phyloP scores from a whole-genome alignment of 495 filamentous ascomycete genomes.

The Penicillium silybi region DNA sequence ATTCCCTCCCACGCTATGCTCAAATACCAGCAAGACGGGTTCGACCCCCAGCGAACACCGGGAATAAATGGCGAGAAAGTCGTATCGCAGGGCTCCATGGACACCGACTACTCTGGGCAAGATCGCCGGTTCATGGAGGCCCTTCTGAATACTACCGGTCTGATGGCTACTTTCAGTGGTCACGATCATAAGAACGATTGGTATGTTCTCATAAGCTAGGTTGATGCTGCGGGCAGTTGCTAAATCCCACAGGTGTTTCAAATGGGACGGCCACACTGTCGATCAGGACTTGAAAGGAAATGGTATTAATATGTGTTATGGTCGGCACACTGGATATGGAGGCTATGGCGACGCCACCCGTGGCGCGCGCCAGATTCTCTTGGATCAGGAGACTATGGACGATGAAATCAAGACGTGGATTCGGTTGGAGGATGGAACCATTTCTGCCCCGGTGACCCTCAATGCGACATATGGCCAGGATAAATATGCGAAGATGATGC shows the following conservation, averaged over 20 bases:
- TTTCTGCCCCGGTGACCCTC: slow-evolving; percentile 54
- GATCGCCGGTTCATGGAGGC: slow-evolving; percentile 65
- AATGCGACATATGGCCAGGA: slow-evolving; percentile 68
- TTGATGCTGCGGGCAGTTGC: background rate
- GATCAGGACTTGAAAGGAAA: slow-evolving; percentile 34
- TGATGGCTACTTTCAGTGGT: slow-evolving; percentile 62
- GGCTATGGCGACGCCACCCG: slow-evolving; percentile 65
- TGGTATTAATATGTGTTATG: slow-evolving; percentile 57
- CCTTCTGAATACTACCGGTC: slow-evolving; percentile 48
- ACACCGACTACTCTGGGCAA: slow-evolving; percentile 38
- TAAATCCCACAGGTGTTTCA: slow-evolving; percentile 30
- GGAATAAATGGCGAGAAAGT: slow-evolving; percentile 61
- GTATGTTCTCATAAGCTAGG: slow-evolving; percentile 29
- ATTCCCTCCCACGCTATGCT: slow-evolving; percentile 61
- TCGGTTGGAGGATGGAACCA: slow-evolving; percentile 56
- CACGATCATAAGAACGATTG: slow-evolving; percentile 71
- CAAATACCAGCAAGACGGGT: slow-evolving; percentile 45
- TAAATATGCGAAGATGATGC: slow-evolving; percentile 3
- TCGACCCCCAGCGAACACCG: slow-evolving; percentile 44
- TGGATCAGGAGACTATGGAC: slow-evolving; percentile 34
- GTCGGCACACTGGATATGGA: slow-evolving; percentile 67
- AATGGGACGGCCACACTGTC: slow-evolving; percentile 30
- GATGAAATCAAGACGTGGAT: slow-evolving; percentile 59
- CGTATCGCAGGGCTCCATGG: slow-evolving; percentile 22
- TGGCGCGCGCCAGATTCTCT: slow-evolving; percentile 54